A percentile compares a stretch with the other conserved stretches of the same genome.
Evolutionary conservation across 768 basidiomycete species (phyloP).

Genomic region (Rhizopogon vulgaris): DNA sequence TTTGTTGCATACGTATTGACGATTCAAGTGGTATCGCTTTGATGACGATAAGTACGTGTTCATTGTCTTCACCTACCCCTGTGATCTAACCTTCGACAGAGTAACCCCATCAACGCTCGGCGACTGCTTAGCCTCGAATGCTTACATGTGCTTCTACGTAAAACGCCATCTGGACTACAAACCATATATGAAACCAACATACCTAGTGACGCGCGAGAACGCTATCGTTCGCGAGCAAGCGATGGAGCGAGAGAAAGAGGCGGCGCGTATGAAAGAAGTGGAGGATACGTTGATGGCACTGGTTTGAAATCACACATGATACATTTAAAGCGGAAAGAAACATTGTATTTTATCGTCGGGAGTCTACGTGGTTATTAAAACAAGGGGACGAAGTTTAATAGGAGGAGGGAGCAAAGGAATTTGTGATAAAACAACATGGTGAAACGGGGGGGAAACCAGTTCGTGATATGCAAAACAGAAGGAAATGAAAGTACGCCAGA

Average conservation of each 20-base stretch:
- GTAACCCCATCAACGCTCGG: slow-evolving; percentile 67
- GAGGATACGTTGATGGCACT: slow-evolving; percentile 60
- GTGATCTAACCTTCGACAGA: slow-evolving; percentile 28
- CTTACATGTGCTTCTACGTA: slow-evolving; percentile 96
- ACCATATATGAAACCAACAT: slow-evolving; percentile 60
- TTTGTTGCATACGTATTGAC: neutral
- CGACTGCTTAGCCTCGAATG: slow-evolving; percentile 62
- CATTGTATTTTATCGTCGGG: neutral
- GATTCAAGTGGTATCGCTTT: slow-evolving; percentile 80
- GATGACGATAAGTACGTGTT: slow-evolving; percentile 83
- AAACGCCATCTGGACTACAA: slow-evolving; percentile 86
- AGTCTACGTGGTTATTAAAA: slow-evolving; percentile 1
- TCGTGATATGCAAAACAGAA: slow-evolving; percentile 5
- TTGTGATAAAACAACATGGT: slow-evolving; percentile 1
- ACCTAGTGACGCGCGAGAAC: slow-evolving; percentile 57
- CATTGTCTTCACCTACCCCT: slow-evolving; percentile 2
- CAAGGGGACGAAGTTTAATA: neutral
- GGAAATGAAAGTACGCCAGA: neutral
- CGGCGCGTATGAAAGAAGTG: slow-evolving; percentile 50
- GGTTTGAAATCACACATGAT: slow-evolving; percentile 12
- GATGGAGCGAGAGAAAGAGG: slow-evolving; percentile 45
- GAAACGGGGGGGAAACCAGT: neutral
- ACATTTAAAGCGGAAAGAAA: slow-evolving; percentile 3
- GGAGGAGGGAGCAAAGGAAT: neutral
- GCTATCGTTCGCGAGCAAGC: slow-evolving; percentile 60